Conservation (phyloP, 257 asterid species). For the Fraxinus anomala region DNA sequence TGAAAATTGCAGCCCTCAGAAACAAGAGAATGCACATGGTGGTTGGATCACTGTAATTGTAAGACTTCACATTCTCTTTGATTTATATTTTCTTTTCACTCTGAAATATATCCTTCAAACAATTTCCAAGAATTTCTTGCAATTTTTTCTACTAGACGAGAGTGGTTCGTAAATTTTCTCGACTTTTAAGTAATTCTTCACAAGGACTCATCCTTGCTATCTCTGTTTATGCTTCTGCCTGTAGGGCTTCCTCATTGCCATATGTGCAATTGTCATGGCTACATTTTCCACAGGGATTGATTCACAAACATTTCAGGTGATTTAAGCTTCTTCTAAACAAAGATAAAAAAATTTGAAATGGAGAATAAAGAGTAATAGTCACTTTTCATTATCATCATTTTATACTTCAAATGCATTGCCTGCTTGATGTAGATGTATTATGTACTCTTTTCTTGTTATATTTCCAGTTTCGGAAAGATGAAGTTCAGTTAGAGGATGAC, state of each 20-base stretch:
- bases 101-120: background rate
- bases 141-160: too few species aligned
- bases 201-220: too few species aligned
- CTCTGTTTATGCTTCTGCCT: conserved; percentile 1
- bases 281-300: conserved; percentile 96
- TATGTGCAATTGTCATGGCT: conserved; percentile 84
- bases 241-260: conserved; percentile 80
- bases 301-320: conserved; percentile 88
- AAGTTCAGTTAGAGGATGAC: conserved; percentile 60
- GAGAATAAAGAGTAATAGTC: background rate
- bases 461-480: conserved; percentile 60
- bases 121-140: background rate
- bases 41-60: conserved; percentile 79
- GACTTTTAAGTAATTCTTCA: too few species aligned
- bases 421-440: background rate
- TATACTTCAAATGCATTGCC: background rate
- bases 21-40: conserved; percentile 53
- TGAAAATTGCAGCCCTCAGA: conserved; percentile 76
- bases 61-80: conserved; percentile 38
- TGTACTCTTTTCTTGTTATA: background rate
- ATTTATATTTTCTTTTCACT: background rate
- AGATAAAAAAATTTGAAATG: too few species aligned
- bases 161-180: too few species aligned
- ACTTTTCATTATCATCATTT: background rate
- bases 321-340: background rate